These are phyloP conservation scores for Debaryomyces udenii DNA, from an alignment of 1,139 yeast species.

Conservation along the genomic window DNA sequence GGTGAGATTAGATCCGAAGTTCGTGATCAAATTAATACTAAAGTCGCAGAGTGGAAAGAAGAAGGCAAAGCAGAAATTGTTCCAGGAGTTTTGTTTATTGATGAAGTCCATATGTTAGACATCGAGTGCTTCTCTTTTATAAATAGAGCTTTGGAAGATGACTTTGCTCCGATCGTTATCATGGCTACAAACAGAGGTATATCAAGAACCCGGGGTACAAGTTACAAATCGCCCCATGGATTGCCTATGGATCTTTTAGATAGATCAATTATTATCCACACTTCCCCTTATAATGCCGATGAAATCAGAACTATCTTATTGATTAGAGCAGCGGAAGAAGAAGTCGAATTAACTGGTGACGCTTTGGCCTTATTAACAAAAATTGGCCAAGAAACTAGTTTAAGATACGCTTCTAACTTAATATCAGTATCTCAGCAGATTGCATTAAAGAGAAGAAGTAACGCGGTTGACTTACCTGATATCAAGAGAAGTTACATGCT, in stretches of 20 bases:
- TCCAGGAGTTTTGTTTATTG: slow-evolving; percentile 98
- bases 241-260: slow-evolving; percentile 93
- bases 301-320: slow-evolving; percentile 85
- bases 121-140: slow-evolving; percentile 95
- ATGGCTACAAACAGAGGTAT: slow-evolving; percentile 99
- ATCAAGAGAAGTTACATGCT: slow-evolving; percentile 85
- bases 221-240: slow-evolving; percentile 94
- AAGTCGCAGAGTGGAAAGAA: slow-evolving; percentile 98
- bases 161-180: slow-evolving; percentile 93
- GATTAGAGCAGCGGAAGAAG: slow-evolving; percentile 96
- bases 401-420: slow-evolving; percentile 90
- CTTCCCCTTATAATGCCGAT: slow-evolving; percentile 71
- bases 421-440: slow-evolving; percentile 88
- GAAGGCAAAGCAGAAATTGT: slow-evolving; percentile 98
- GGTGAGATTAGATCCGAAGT: slow-evolving; percentile 97
- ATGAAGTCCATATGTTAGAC: slow-evolving; percentile 98
- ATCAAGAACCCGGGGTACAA: slow-evolving; percentile 89
- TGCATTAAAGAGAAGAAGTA: slow-evolving; percentile 77
- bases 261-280: slow-evolving; percentile 90
- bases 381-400: slow-evolving; percentile 89
- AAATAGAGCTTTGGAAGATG: slow-evolving; percentile 96
- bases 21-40: slow-evolving; percentile 93
- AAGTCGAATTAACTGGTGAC: slow-evolving; percentile 79
- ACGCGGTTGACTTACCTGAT: slow-evolving; percentile 74
- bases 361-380: slow-evolving; percentile 89